These are phyloP conservation scores for Fonsecaea nubica DNA, from an alignment of 2,329 filamentous ascomycete species.

Conservation along the genomic window DNA sequence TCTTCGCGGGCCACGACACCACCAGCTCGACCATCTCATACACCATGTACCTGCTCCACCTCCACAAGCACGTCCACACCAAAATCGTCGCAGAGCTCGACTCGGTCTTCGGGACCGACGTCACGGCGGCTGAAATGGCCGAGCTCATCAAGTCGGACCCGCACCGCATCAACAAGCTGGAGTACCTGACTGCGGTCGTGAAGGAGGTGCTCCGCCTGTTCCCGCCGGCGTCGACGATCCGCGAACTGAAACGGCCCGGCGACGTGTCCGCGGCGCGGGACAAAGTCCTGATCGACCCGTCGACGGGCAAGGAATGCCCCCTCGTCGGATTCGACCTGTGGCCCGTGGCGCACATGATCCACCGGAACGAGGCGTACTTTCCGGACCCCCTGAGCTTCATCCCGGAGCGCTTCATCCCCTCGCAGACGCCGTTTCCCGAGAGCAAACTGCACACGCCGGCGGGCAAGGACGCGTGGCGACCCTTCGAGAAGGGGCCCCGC, in stretches of 20 bases:
- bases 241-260: conserved; percentile 23
- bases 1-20: conserved; percentile 43
- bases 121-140: conserved; percentile 44
- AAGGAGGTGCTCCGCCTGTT: conserved; percentile 62
- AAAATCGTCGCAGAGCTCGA: conserved; percentile 59
- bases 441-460: conserved; percentile 45
- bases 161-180: conserved; percentile 57
- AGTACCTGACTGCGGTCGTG: conserved; percentile 60
- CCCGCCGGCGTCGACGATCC: conserved; percentile 47
- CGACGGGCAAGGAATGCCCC: conserved; percentile 32
- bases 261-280: conserved; percentile 18
- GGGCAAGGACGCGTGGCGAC: conserved; percentile 58
- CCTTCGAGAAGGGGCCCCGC: conserved; percentile 62
- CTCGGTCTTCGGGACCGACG: conserved; percentile 56
- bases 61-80: conserved; percentile 44
- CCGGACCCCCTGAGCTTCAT: conserved; percentile 54
- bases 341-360: conserved; percentile 41
- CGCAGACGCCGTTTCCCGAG: conserved; percentile 35
- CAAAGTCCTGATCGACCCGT: conserved; percentile 28
- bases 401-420: conserved; percentile 55
- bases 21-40: conserved; percentile 42
- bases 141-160: conserved; percentile 51
- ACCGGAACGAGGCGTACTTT: conserved; percentile 53
- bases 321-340: conserved; percentile 36
- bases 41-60: conserved; percentile 50